These are phyloP conservation scores for Epicoccum sorghinum DNA, from an alignment of 2,329 filamentous ascomycete species.

Conservation along the genomic window DNA sequence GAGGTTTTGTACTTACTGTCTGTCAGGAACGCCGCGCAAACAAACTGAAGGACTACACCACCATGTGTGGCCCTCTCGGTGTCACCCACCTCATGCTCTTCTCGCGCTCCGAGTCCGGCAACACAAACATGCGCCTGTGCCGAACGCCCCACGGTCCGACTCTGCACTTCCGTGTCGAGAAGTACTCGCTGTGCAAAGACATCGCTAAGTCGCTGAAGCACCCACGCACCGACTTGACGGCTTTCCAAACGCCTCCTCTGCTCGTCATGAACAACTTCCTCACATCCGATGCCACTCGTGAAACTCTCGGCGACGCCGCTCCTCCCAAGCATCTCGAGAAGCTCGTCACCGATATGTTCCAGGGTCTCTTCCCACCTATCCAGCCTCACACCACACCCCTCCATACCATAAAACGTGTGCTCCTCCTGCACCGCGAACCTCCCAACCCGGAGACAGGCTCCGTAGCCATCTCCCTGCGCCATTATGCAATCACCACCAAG, in stretches of 20 bases:
- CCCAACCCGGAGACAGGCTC: constrained; percentile 52
- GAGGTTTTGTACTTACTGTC: background rate
- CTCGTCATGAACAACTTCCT: constrained; percentile 99
- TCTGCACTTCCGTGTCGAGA: constrained; percentile 90
- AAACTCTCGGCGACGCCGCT: constrained; percentile 56
- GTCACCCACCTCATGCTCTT: constrained; percentile 94
- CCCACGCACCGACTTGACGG: constrained; percentile 77
- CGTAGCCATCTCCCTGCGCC: constrained; percentile 85
- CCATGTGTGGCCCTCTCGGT: constrained; percentile 93
- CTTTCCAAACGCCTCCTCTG: constrained; percentile 83
- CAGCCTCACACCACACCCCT: constrained; percentile 89
- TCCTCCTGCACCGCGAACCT: constrained; percentile 84
- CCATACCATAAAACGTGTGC: constrained; percentile 87
- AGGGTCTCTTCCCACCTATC: constrained; percentile 94
- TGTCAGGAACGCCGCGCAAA: constrained; percentile 79
- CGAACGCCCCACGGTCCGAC: constrained; percentile 90
- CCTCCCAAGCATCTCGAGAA: constrained; percentile 95
- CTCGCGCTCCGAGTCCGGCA: constrained; percentile 85
- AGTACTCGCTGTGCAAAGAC: constrained; percentile 93
- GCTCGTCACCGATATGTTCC: constrained; percentile 91
- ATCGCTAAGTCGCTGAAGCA: constrained; percentile 83
- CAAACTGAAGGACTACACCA: constrained; percentile 86
- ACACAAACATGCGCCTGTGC: constrained; percentile 88
- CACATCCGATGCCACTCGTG: constrained; percentile 58
- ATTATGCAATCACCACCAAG: constrained; percentile 94